These are phyloP conservation scores for Phytophthora aleatoria DNA, from an alignment of 352 stramenopile genomes.

Conservation along the genomic window DNA sequence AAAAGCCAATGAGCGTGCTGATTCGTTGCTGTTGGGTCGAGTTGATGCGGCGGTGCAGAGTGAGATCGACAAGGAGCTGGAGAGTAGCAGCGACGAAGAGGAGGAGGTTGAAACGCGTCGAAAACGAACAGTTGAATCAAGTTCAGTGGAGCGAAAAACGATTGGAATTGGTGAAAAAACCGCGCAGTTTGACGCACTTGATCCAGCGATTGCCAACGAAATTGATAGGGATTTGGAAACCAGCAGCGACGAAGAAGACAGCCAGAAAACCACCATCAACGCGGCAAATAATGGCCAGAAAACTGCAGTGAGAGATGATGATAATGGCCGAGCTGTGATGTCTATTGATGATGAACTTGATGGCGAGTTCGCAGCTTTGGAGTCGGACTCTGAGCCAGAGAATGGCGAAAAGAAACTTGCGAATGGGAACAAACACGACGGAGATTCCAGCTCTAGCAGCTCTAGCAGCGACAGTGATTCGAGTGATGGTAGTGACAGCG, in stretches of 20 bases:
- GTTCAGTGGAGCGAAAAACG: background rate
- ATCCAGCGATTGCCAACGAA: conserved; percentile 18
- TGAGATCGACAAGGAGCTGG: conserved; percentile 36
- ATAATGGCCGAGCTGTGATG: background rate
- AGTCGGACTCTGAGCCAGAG: conserved; percentile 33
- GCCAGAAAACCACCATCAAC: background rate
- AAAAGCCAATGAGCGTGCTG: background rate
- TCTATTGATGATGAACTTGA: conserved; percentile 50
- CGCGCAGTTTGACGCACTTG: conserved; percentile 4
- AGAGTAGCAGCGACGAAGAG: conserved; percentile 16
- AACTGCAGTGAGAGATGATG: no score
- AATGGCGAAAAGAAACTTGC: conserved; percentile 1
- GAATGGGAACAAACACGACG: background rate
- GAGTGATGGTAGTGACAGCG: conserved; percentile 40
- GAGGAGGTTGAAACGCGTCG: background rate
- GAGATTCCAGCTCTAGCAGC: conserved; percentile 34
- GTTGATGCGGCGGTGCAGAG: conserved; percentile 10
- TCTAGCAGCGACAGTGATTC: conserved; percentile 38
- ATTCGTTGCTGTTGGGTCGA: background rate
- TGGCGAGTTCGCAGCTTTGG: conserved; percentile 39
- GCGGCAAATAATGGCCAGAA: background rate
- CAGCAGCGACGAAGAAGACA: conserved; percentile 37
- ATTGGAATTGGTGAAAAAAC: background rate
- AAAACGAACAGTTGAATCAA: background rate
- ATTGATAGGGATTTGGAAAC: conserved; percentile 40